Evolutionary conservation across 495 filamentous ascomycete genomes (phyloP).

Genomic region (Xylaria telfairii): DNA sequence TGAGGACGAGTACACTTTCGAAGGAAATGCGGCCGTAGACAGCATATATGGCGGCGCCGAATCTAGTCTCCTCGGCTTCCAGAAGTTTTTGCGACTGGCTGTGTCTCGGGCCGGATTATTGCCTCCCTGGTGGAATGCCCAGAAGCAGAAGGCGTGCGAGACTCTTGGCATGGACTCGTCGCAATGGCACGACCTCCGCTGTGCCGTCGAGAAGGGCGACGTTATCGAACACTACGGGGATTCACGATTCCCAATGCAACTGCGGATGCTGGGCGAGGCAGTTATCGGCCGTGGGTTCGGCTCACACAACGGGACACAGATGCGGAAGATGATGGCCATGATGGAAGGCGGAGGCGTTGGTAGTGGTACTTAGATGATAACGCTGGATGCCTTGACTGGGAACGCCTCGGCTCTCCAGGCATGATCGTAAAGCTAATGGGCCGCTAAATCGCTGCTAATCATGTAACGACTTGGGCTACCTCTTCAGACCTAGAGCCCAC

Average conservation of each 20-base stretch:
- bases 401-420: not conserved
- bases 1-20: slow-evolving; percentile 45
- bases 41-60: slow-evolving; percentile 39
- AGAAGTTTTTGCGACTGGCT: slow-evolving; percentile 27
- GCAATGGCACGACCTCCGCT: slow-evolving; percentile 31
- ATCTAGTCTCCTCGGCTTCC: slow-evolving; percentile 30
- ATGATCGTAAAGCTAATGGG: not conserved
- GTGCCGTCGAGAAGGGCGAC: slow-evolving; percentile 42
- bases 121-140: slow-evolving; percentile 50
- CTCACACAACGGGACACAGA: not conserved
- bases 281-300: slow-evolving; percentile 21
- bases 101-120: slow-evolving; percentile 35
- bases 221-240: slow-evolving; percentile 50
- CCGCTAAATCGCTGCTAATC: not conserved
- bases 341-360: slow-evolving; percentile 8
- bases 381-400: not conserved
- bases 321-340: slow-evolving; percentile 7
- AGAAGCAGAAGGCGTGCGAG: slow-evolving; percentile 41
- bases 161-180: slow-evolving; percentile 28
- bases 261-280: slow-evolving; percentile 40
- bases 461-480: not conserved
- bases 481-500: too few relatives aligned
- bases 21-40: slow-evolving; percentile 28
- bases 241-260: slow-evolving; percentile 50
- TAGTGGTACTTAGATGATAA: not conserved